phyloP scores from a whole-genome alignment of 768 basidiomycete genomes.

The Tephrocybe sp. region DNA sequence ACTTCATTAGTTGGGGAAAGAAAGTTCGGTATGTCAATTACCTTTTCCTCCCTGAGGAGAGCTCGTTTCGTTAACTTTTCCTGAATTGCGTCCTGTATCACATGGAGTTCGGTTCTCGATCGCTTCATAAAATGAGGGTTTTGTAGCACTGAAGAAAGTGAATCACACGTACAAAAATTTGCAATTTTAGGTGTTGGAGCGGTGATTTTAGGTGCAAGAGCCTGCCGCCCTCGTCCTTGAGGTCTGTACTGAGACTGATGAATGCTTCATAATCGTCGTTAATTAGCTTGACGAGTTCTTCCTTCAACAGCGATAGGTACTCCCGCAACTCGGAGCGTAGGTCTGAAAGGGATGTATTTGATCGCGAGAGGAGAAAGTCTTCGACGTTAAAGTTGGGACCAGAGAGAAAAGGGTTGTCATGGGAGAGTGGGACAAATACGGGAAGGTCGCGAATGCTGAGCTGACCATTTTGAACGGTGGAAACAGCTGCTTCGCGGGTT shows the following conservation, averaged over 20 bases:
- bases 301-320: constrained; percentile 80
- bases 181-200: constrained; percentile 54
- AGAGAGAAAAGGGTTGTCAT: constrained; percentile 71
- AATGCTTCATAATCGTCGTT: constrained; percentile 99
- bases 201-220: constrained; percentile 69
- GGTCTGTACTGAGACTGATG: constrained; percentile 90
- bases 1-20: constrained; percentile 3
- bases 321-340: constrained; percentile 83
- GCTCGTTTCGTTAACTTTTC: constrained; percentile 75
- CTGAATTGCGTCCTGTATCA: constrained; percentile 71
- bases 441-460: constrained; percentile 49
- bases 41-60: constrained; percentile 84
- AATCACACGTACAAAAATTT: constrained; percentile 60
- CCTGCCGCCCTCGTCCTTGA: constrained; percentile 79
- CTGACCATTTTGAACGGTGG: constrained; percentile 13
- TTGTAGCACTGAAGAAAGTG: neutral
- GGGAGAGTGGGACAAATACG: constrained; percentile 70
- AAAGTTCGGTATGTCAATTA: constrained; percentile 21
- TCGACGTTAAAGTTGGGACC: constrained; percentile 76
- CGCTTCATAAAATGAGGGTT: constrained; percentile 34
- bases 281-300: constrained; percentile 92
- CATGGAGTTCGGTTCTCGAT: constrained; percentile 60
- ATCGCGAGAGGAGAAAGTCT: constrained; percentile 81
- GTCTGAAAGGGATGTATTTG: constrained; percentile 83
- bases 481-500: constrained; percentile 40